A percentile compares a stretch with the other conserved stretches of the same genome.
Conservation (phyloP, 768 basidiomycete genomes). For the Lanmaoa pseudosensibilis region DNA sequence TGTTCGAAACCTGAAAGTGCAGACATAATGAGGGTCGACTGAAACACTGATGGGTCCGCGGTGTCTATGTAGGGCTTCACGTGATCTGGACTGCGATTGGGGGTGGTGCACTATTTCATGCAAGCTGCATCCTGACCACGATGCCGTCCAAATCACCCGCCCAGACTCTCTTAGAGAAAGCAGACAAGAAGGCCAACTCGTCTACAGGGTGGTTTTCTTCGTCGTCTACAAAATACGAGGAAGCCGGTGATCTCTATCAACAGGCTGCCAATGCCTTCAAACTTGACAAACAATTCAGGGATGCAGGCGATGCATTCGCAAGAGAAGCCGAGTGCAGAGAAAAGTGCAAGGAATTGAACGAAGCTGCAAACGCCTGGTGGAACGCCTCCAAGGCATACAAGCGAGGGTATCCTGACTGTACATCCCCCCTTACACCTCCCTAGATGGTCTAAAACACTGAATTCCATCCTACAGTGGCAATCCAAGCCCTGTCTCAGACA, state of each 20-base stretch:
- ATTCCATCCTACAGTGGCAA: slow-evolving; percentile 62
- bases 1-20: slow-evolving; percentile 37
- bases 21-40: slow-evolving; percentile 30
- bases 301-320: slow-evolving; percentile 89
- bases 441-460: slow-evolving; percentile 5
- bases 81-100: slow-evolving; percentile 14
- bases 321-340: slow-evolving; percentile 94
- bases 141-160: slow-evolving; percentile 81
- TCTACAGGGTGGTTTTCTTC: slow-evolving; percentile 89
- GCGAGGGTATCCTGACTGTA: slow-evolving; percentile 80
- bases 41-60: background rate
- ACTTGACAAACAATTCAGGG: slow-evolving; percentile 88
- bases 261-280: slow-evolving; percentile 93
- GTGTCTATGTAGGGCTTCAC: slow-evolving; percentile 4
- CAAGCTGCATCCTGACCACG: slow-evolving; percentile 14
- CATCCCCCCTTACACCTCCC: slow-evolving; percentile 28
- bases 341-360: slow-evolving; percentile 82
- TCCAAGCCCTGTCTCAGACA: slow-evolving; percentile 82
- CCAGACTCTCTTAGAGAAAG: slow-evolving; percentile 76
- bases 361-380: slow-evolving; percentile 99
- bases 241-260: slow-evolving; percentile 93
- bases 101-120: background rate
- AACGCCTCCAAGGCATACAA: slow-evolving; percentile 97
- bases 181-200: slow-evolving; percentile 88
- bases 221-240: slow-evolving; percentile 81